phyloP scores from a whole-genome alignment of 2,329 filamentous ascomycete species.

The Cercospora canescens region DNA sequence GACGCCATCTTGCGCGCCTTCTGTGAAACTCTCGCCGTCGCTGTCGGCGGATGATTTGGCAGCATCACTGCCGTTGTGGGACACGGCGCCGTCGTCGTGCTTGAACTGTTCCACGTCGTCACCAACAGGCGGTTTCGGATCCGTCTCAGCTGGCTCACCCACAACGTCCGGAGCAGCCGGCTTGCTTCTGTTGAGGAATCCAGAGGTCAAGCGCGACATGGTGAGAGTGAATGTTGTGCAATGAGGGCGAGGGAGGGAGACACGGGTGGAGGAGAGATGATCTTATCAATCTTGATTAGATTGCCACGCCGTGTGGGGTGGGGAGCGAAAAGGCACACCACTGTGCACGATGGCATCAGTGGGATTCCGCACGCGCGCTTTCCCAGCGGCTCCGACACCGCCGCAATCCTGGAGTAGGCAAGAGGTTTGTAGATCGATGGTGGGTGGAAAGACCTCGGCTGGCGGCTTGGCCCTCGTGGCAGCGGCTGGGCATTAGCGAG shows the following conservation, averaged over 20 bases:
- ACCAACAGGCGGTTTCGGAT: neutral
- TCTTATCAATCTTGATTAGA: conserved; percentile 9
- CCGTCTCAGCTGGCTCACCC: neutral
- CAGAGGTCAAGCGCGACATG: conserved; percentile 7
- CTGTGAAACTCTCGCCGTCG: conserved; percentile 5
- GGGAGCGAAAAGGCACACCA: neutral
- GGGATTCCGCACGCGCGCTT: neutral
- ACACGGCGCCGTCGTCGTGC: neutral
- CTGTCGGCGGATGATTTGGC: neutral
- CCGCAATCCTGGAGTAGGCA: neutral
- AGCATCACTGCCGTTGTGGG: neutral
- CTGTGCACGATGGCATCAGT: neutral
- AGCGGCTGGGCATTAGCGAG: neutral
- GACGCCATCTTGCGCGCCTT: conserved; percentile 39
- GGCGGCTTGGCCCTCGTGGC: conserved; percentile 5
- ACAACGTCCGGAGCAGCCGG: conserved; percentile 5
- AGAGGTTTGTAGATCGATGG: neutral
- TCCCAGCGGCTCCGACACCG: neutral
- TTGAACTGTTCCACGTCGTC: conserved; percentile 6
- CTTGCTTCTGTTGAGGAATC: neutral
- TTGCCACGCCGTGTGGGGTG: neutral
- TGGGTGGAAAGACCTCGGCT: conserved; percentile 4
- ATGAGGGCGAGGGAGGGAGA: neutral
- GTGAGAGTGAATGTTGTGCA: neutral
- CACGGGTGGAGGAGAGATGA: neutral